phyloP scores from a whole-genome alignment of 192 early-diverging fungal genomes.

The Funneliformis mosseae region DNA sequence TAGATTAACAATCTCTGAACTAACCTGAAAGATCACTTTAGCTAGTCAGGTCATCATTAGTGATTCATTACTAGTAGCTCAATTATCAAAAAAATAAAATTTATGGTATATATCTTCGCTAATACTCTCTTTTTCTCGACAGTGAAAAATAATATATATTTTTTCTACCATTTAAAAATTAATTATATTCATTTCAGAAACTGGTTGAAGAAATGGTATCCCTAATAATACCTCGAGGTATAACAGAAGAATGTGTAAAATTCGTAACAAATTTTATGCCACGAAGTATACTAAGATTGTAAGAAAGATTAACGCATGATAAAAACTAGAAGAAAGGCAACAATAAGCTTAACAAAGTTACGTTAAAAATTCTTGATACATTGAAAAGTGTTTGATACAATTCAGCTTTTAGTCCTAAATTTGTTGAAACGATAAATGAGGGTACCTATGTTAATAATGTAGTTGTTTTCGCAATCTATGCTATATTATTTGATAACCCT shows the following conservation, averaged over 20 bases:
- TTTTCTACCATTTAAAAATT: neutral
- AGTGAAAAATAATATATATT: neutral
- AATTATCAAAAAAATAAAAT: constrained; percentile 17
- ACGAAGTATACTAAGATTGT: neutral
- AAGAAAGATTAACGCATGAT: neutral
- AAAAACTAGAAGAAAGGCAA: neutral
- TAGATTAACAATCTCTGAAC: neutral
- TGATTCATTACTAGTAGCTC: neutral
- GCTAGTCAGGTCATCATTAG: constrained; percentile 4
- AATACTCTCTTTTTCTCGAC: no score
- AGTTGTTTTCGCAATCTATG: neutral
- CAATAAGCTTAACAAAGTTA: neutral
- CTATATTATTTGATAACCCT: neutral
- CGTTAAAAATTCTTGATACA: constrained; percentile 2
- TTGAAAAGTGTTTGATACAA: constrained; percentile 12
- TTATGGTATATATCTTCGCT: neutral
- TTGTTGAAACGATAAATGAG: neutral
- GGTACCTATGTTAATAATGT: constrained; percentile 21
- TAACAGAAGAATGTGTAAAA: constrained; percentile 2
- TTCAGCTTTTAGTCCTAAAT: neutral
- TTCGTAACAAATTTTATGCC: neutral
- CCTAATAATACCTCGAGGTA: neutral
- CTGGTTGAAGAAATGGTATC: neutral
- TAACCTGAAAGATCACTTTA: neutral
- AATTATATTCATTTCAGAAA: neutral